Evolutionary conservation across 2,329 filamentous ascomycete genomes (phyloP).

Genomic region (Ophiostoma australiae): DNA sequence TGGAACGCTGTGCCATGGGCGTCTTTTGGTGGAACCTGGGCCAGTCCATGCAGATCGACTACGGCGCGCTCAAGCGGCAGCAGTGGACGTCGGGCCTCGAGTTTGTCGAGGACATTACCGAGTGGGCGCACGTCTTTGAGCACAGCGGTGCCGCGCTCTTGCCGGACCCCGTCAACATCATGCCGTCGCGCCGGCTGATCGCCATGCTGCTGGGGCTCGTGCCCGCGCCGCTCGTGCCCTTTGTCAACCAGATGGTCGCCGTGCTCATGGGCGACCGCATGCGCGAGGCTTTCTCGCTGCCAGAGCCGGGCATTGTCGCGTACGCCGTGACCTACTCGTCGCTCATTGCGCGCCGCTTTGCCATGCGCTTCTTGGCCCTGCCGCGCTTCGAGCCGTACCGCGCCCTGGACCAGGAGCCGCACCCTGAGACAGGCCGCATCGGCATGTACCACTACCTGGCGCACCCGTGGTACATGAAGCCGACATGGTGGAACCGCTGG

Average conservation of each 20-base stretch:
- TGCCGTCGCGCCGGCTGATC: slow-evolving; percentile 55
- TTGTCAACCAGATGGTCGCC: slow-evolving; percentile 48
- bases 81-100: slow-evolving; percentile 48
- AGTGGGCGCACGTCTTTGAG: slow-evolving; percentile 56
- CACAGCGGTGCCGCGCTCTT: slow-evolving; percentile 46
- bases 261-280: slow-evolving; percentile 61
- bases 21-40: slow-evolving; percentile 68
- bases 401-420: slow-evolving; percentile 40
- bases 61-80: slow-evolving; percentile 29
- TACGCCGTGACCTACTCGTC: slow-evolving; percentile 42
- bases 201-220: slow-evolving; percentile 55
- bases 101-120: slow-evolving; percentile 46
- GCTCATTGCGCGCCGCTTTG: slow-evolving; percentile 49
- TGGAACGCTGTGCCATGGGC: slow-evolving; percentile 63
- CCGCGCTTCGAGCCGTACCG: slow-evolving; percentile 48
- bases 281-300: slow-evolving; percentile 56
- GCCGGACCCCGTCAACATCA: slow-evolving; percentile 45
- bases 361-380: slow-evolving; percentile 54
- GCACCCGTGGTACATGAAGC: slow-evolving; percentile 60
- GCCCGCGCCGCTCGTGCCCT: slow-evolving; percentile 42
- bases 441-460: slow-evolving; percentile 50
- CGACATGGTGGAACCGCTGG: slow-evolving; percentile 59
- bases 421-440: slow-evolving; percentile 51
- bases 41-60: slow-evolving; percentile 62
- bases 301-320: slow-evolving; percentile 40